Percentiles rank a stretch among this genome's conserved stretches.
Evolutionary conservation across 345 rosid species (phyloP).

Genomic region (Populus euphratica): DNA sequence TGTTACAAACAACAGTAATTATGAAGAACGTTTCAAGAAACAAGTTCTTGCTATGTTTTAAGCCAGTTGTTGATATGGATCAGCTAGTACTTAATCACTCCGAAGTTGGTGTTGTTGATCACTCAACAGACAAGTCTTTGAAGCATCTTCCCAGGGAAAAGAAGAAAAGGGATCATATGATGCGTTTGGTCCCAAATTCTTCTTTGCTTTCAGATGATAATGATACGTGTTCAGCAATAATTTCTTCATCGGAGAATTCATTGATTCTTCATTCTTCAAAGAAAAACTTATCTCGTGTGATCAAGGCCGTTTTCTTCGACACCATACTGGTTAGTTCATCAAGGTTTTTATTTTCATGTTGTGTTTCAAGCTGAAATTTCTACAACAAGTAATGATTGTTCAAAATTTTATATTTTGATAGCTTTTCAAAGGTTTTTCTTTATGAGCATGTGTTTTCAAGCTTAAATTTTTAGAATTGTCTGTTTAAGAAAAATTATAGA

Average conservation of each 20-base stretch:
- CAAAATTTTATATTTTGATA: not conserved
- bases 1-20: not conserved
- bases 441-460: not conserved
- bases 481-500: not conserved
- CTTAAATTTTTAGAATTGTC: not conserved
- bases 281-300: constrained; percentile 27
- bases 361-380: not conserved
- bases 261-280: constrained; percentile 15
- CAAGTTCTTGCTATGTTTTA: constrained; percentile 44
- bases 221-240: not conserved
- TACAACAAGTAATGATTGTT: not conserved
- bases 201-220: not conserved
- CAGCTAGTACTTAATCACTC: constrained; percentile 20
- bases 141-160: not conserved
- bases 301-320: constrained; percentile 38
- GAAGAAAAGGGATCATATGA: not conserved
- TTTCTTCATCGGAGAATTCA: constrained; percentile 4
- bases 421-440: not conserved
- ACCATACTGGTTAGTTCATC: constrained; percentile 31
- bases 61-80: constrained; percentile 38
- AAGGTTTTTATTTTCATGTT: not conserved
- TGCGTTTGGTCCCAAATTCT: not conserved
- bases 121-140: not conserved
- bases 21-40: constrained; percentile 36
- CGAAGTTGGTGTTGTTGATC: not conserved